These are phyloP conservation scores for Neurospora sp. DNA, from an alignment of 495 filamentous ascomycete genomes.

Conservation along the genomic window DNA sequence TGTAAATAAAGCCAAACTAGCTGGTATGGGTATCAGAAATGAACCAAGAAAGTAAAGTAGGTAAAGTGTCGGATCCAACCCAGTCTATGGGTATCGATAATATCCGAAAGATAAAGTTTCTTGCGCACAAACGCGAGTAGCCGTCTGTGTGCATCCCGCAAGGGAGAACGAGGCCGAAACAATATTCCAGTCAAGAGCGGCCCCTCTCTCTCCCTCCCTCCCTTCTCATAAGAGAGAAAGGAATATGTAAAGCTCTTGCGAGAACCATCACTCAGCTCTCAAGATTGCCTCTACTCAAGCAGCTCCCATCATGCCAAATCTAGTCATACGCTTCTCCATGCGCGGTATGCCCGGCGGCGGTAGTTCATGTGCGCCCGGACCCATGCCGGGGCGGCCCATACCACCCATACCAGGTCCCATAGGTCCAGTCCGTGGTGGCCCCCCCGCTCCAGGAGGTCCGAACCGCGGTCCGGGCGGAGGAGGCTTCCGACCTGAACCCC, in stretches of 20 bases:
- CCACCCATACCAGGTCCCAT: conserved; percentile 12
- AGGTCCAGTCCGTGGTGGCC: background rate
- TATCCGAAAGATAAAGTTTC: background rate
- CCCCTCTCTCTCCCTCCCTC: background rate
- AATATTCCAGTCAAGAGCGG: background rate
- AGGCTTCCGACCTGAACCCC: conserved; percentile 2
- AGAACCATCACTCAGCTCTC: background rate
- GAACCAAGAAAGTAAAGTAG: background rate
- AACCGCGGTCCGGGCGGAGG: conserved; percentile 8
- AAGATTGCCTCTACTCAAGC: background rate
- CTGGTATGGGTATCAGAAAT: background rate
- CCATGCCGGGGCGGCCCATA: background rate
- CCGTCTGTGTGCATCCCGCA: background rate
- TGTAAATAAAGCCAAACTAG: conserved; percentile 10
- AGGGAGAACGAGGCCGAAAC: background rate
- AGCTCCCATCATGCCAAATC: conserved; percentile 72
- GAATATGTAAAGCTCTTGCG: background rate
- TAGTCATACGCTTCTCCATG: conserved; percentile 70
- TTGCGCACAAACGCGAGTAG: background rate
- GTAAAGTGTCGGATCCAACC: background rate
- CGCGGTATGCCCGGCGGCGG: conserved; percentile 14
- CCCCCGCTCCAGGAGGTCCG: conserved; percentile 4
- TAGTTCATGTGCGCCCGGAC: conserved; percentile 11
- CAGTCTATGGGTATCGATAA: background rate
- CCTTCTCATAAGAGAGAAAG: background rate